These are phyloP conservation scores for Oligophagozyma castellii DNA, from an alignment of 1,139 yeast species.

Conservation along the genomic window DNA sequence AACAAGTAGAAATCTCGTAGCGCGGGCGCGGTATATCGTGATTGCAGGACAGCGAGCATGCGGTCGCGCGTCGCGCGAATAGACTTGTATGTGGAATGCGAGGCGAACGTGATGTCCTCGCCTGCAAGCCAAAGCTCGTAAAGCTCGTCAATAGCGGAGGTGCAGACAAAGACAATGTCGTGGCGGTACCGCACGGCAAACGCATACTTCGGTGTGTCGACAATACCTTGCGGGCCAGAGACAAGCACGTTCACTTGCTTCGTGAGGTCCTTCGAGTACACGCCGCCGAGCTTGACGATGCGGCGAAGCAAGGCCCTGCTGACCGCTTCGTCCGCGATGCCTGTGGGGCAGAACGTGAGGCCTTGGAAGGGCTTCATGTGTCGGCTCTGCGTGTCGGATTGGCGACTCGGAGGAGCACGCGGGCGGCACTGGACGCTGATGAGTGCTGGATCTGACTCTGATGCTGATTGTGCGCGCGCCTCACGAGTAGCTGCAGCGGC, in stretches of 20 bases:
- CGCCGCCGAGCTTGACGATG: conserved; percentile 22
- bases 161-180: conserved; percentile 18
- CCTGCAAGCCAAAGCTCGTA: conserved; percentile 22
- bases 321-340: conserved; percentile 12
- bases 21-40: conserved; percentile 12
- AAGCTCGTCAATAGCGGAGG: conserved; percentile 11
- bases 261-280: conserved; percentile 17
- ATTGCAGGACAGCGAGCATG: conserved; percentile 11
- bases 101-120: conserved; percentile 14
- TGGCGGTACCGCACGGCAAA: conserved; percentile 18
- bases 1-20: conserved; percentile 16
- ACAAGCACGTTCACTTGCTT: conserved; percentile 18
- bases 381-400: no score
- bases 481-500: no score
- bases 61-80: conserved; percentile 5
- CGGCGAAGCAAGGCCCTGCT: conserved; percentile 11
- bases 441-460: no score
- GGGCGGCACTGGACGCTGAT: no score
- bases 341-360: conserved; percentile 22
- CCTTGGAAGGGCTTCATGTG: conserved; percentile 20
- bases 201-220: conserved; percentile 16
- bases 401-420: no score
- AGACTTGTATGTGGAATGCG: conserved; percentile 6
- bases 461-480: no score
- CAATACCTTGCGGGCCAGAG: conserved; percentile 9